Evolutionary conservation across 345 rosid species (phyloP).

Genomic region (Lepidium aucheri): DNA sequence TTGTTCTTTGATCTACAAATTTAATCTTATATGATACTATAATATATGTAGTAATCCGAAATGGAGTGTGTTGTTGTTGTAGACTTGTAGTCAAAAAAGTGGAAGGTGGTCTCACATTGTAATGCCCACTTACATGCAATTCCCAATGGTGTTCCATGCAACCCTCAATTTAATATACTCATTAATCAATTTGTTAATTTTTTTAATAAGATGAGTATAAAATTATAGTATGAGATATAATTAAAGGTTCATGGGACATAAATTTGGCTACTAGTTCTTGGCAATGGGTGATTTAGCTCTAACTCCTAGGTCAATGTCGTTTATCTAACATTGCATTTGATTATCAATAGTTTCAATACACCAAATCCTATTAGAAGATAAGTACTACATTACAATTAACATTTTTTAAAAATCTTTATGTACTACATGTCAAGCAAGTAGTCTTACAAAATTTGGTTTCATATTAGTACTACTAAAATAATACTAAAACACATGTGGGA

Average conservation of each 20-base stretch:
- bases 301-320: conserved; percentile 45
- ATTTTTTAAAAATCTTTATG: neutral
- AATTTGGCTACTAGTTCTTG: conserved; percentile 48
- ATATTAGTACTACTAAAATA: neutral
- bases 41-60: neutral
- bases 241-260: too few species aligned
- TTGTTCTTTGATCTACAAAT: too few species aligned
- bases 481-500: too few species aligned
- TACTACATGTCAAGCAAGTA: neutral
- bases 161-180: neutral
- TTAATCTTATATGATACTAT: neutral
- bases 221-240: too few species aligned
- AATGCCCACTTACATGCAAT: conserved; percentile 34
- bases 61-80: conserved; percentile 12
- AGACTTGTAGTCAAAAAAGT: conserved; percentile 28
- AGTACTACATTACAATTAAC: neutral
- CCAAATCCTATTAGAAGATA: neutral
- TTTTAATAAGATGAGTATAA: too few species aligned
- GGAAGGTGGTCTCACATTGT: conserved; percentile 30
- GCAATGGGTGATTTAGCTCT: conserved; percentile 28
- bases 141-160: conserved; percentile 47
- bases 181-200: neutral
- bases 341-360: conserved; percentile 2
- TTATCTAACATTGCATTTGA: neutral
- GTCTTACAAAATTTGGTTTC: neutral